phyloP scores from a whole-genome alignment of 106 monocot genomes.

The Hemerocallis citrina region DNA sequence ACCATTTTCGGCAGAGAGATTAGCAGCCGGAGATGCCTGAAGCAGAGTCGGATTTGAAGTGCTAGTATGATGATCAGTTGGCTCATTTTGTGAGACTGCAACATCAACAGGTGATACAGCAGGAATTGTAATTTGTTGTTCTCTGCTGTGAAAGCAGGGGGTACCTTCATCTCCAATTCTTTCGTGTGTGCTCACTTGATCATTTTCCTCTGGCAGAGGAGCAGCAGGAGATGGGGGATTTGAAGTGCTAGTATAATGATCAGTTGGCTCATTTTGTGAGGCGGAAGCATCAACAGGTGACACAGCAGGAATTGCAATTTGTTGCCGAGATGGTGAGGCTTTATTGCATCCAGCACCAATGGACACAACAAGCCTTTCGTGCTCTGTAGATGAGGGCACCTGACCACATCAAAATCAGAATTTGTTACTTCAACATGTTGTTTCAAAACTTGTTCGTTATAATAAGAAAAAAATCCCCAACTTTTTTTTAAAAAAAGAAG shows the following conservation, averaged over 20 bases:
- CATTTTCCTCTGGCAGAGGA: background rate
- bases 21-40: background rate
- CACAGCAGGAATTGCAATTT: background rate
- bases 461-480: too few species aligned
- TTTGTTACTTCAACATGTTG: background rate
- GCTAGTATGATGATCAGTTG: background rate
- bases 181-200: background rate
- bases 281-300: background rate
- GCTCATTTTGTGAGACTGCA: background rate
- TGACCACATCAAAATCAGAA: constrained; percentile 2
- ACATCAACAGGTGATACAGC: background rate
- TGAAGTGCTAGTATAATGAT: background rate
- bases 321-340: background rate
- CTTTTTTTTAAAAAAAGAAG: too few species aligned
- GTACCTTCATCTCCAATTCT: constrained; percentile 8
- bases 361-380: constrained; percentile 7
- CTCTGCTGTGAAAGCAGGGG: background rate
- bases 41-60: background rate
- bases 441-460: too few species aligned
- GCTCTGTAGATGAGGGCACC: background rate
- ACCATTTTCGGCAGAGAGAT: background rate
- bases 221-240: background rate
- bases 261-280: background rate
- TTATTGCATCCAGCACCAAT: constrained; percentile 9
- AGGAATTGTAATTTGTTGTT: background rate